phyloP scores from a whole-genome alignment of 768 basidiomycete genomes.

The Phaffia australis region DNA sequence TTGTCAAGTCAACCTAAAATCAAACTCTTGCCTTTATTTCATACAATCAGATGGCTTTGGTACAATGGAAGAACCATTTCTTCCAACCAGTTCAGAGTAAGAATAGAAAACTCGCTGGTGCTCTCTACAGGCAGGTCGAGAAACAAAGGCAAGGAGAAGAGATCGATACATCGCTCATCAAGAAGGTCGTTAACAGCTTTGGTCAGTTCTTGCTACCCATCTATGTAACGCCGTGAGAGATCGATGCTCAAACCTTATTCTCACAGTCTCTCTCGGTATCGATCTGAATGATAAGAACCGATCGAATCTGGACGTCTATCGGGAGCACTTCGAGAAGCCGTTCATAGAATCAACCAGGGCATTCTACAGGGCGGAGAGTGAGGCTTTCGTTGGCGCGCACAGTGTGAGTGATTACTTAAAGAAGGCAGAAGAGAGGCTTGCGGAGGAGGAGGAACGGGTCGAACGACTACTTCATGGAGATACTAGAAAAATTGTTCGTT shows the following conservation, averaged over 20 bases:
- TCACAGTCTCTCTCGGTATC: conserved; percentile 68
- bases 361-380: conserved; percentile 86
- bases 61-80: conserved; percentile 88
- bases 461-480: conserved; percentile 84
- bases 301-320: conserved; percentile 81
- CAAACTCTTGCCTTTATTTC: neutral
- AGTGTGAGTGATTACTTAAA: conserved; percentile 88
- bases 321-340: conserved; percentile 74
- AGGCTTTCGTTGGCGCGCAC: conserved; percentile 76
- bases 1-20: neutral
- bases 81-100: conserved; percentile 79
- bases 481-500: conserved; percentile 58
- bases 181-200: conserved; percentile 89
- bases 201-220: conserved; percentile 31
- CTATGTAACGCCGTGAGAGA: neutral
- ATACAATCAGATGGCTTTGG: conserved; percentile 63
- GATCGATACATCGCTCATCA: conserved; percentile 83
- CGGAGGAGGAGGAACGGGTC: conserved; percentile 89
- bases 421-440: conserved; percentile 82
- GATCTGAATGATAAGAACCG: conserved; percentile 83
- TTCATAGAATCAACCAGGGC: conserved; percentile 81
- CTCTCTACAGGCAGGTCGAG: conserved; percentile 81
- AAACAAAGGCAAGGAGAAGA: conserved; percentile 85
- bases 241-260: neutral
- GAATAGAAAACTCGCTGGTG: conserved; percentile 68